Conservation (phyloP, 2,329 filamentous ascomycete genomes). For the Diaporthe vexans region DNA sequence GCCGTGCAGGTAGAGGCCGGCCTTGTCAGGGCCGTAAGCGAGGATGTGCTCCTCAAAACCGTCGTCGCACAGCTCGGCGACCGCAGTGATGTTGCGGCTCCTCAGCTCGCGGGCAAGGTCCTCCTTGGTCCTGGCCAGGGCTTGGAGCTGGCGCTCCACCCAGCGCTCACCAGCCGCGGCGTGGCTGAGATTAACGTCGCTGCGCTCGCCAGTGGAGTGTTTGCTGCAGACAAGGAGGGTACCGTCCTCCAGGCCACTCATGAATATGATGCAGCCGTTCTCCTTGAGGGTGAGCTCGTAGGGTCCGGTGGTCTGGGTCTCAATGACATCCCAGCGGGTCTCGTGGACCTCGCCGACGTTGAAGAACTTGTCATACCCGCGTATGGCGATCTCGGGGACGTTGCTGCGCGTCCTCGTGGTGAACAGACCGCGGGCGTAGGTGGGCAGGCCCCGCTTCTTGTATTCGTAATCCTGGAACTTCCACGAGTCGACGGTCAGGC, state of each 20-base stretch:
- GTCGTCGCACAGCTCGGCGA: slow-evolving; percentile 97
- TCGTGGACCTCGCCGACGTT: slow-evolving; percentile 86
- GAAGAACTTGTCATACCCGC: slow-evolving; percentile 99
- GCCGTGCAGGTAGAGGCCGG: slow-evolving; percentile 94
- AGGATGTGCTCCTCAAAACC: slow-evolving; percentile 97
- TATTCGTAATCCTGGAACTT: slow-evolving; percentile 96
- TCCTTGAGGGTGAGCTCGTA: slow-evolving; percentile 98
- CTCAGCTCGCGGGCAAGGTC: slow-evolving; percentile 84
- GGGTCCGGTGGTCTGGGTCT: slow-evolving; percentile 81
- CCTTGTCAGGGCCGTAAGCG: slow-evolving; percentile 84
- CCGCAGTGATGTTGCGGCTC: slow-evolving; percentile 89
- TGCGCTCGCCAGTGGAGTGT: slow-evolving; percentile 90
- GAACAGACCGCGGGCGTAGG: slow-evolving; percentile 93
- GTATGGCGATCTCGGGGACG: slow-evolving; percentile 82
- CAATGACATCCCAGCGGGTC: slow-evolving; percentile 87
- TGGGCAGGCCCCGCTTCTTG: slow-evolving; percentile 87
- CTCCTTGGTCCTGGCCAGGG: slow-evolving; percentile 81
- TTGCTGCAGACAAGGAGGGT: slow-evolving; percentile 98
- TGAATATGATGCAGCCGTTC: slow-evolving; percentile 99
- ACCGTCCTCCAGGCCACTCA: slow-evolving; percentile 90
- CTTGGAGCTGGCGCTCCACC: slow-evolving; percentile 83
- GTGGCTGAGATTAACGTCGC: slow-evolving; percentile 82
- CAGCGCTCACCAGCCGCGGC: slow-evolving; percentile 86
- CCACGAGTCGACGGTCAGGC: slow-evolving; percentile 88
- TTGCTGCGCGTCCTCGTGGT: slow-evolving; percentile 79